phyloP scores from a whole-genome alignment of 495 filamentous ascomycete species.

The Gamarada debralockiae region DNA sequence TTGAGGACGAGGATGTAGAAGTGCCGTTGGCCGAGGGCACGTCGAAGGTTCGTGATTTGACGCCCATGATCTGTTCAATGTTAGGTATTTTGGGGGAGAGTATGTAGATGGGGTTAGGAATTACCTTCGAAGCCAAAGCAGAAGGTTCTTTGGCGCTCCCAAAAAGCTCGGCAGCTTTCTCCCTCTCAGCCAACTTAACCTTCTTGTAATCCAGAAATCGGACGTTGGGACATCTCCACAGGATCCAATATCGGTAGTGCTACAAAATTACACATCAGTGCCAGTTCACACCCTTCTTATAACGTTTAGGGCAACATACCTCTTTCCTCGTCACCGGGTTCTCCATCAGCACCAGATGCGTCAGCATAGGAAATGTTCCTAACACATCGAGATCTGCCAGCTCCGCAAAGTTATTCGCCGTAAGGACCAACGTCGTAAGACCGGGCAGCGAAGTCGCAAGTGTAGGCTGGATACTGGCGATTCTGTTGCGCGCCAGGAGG shows the following conservation, averaged over 20 bases:
- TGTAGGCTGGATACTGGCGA: constrained; percentile 71
- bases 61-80: constrained; percentile 65
- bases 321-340: constrained; percentile 92
- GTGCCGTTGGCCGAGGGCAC: constrained; percentile 44
- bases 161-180: constrained; percentile 73
- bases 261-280: constrained; percentile 27
- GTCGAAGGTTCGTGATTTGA: constrained; percentile 82
- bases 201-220: constrained; percentile 93
- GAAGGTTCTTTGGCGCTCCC: constrained; percentile 73
- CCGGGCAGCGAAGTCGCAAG: constrained; percentile 72
- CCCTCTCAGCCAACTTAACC: constrained; percentile 80
- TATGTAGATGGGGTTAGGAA: neutral
- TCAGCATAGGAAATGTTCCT: constrained; percentile 60
- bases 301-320: constrained; percentile 46
- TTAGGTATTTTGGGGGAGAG: constrained; percentile 3
- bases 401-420: constrained; percentile 71
- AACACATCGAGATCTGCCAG: constrained; percentile 87
- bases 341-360: constrained; percentile 75
- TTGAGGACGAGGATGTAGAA: constrained; percentile 42
- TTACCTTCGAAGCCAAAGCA: constrained; percentile 69
- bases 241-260: constrained; percentile 89
- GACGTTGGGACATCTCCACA: constrained; percentile 80
- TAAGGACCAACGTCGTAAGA: constrained; percentile 72
- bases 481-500: constrained; percentile 83
- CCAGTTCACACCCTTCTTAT: neutral